Evolutionary conservation across 106 monocot genomes (phyloP), one percentile per base, ranked within the genome.

Genomic region (Acanthochlamys bracteata): DNA sequence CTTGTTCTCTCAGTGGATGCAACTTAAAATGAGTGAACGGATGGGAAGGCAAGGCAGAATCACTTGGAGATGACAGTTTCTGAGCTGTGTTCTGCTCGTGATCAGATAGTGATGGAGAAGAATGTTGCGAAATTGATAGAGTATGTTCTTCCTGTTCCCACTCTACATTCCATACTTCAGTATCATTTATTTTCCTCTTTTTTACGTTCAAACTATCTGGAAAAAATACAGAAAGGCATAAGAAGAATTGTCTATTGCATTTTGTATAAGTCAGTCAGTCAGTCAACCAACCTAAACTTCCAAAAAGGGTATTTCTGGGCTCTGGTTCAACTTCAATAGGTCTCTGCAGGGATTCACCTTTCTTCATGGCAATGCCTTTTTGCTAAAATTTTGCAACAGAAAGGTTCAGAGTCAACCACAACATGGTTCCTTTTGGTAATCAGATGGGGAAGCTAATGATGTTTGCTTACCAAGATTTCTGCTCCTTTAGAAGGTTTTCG

Each of bases 61-160:
- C 80, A 27, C 20, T 7, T 55, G 67, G 64, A 55, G 74, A 61
- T 7, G 82, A 61, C 23, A 62, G 39, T 25, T 79, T 93, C 17
- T 66, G 76, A 43, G 20, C 41, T 10, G 75, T 79, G 26, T 76
- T 84, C 53, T 80, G 85, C 26, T 93, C 93, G 76, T 86, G 94
- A 63, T 94, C 94, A 8, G 89, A 94, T 43, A 86, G 94, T 13
- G 94, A 84, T 24, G 94, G 86, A 10, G 94, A 94, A 41, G 86
- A 94, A 59, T 83, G 85, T 19, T 86, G 89, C 0, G 93, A 89
- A 20, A 86, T 78, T 8, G 93, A 86, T 3, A 93, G 79, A 21
- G 93, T 89, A 63, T 89, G 85, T 64, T 94, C 94, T 60, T 93
- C 93, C 55, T 84, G 94, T 60, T 94, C 89, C 1, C 78, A 84